These are phyloP conservation scores for Catharanthus roseus DNA, from an alignment of 257 asterid genomes.

Conservation along the genomic window DNA sequence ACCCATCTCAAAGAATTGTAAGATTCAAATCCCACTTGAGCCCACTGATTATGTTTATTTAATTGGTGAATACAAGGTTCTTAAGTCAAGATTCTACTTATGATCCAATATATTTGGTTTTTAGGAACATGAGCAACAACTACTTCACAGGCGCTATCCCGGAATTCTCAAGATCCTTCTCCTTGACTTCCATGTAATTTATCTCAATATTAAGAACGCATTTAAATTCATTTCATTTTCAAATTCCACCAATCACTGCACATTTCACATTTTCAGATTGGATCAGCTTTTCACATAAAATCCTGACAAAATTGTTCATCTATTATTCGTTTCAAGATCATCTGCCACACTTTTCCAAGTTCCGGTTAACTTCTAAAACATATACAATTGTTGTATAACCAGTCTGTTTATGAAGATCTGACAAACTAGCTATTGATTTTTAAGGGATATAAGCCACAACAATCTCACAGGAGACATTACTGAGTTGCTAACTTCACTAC, in stretches of 20 bases:
- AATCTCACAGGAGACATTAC: conserved; percentile 47
- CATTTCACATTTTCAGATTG: neutral
- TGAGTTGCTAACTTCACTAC: conserved; percentile 29
- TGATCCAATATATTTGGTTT: conserved; percentile 10
- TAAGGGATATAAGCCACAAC: conserved; percentile 65
- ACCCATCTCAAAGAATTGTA: conserved; percentile 57
- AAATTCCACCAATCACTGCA: neutral
- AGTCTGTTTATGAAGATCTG: neutral
- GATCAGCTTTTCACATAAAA: neutral
- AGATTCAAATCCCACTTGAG: conserved; percentile 8
- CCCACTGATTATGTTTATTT: neutral
- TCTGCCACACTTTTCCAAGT: neutral
- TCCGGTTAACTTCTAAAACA: neutral
- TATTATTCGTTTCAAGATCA: neutral
- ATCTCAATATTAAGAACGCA: neutral
- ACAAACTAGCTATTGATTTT: conserved; percentile 12
- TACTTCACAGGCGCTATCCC: conserved; percentile 42
- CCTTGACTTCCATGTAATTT: conserved; percentile 41
- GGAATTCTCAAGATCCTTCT: conserved; percentile 36
- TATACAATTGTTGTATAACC: neutral
- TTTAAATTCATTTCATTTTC: neutral
- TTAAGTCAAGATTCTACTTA: neutral
- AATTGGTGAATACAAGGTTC: neutral
- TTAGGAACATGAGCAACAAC: conserved; percentile 57
- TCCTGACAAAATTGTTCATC: neutral